A percentile compares a stretch with the other conserved stretches of the same genome.
These are phyloP conservation scores for Arthrobotrys pseudoclavata DNA, from an alignment of 2,329 filamentous ascomycete genomes.

Conservation along the genomic window DNA sequence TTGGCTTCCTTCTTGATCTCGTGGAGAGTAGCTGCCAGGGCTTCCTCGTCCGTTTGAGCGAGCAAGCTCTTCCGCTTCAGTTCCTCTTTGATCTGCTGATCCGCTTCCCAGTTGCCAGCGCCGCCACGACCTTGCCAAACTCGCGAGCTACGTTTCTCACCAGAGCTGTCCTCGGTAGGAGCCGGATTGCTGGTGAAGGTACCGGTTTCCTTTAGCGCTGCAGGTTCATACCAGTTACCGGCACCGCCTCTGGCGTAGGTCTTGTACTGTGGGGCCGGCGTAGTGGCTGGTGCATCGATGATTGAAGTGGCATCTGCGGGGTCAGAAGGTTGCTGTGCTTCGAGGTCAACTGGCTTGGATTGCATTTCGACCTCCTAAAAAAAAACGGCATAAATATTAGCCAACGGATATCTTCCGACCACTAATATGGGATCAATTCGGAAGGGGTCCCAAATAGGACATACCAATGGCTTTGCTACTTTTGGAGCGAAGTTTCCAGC, in stretches of 20 bases:
- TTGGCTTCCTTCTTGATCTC: conserved; percentile 49
- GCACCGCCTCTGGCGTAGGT: conserved; percentile 57
- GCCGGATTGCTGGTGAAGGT: conserved; percentile 37
- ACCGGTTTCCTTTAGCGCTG: conserved; percentile 52
- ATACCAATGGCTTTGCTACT: conserved; percentile 48
- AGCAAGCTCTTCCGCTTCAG: conserved; percentile 46
- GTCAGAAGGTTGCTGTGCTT: conserved; percentile 44
- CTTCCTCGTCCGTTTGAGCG: conserved; percentile 31
- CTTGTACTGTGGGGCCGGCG: conserved; percentile 47
- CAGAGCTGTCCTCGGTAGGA: conserved; percentile 15
- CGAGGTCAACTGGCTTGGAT: conserved; percentile 38
- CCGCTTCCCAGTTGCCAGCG: conserved; percentile 58
- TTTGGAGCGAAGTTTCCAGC: conserved; percentile 59
- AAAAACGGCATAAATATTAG: conserved; percentile 1
- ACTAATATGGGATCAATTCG: background rate
- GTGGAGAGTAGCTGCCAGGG: conserved; percentile 17
- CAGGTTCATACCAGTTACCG: conserved; percentile 58
- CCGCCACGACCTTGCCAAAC: conserved; percentile 59
- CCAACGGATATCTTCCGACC: background rate
- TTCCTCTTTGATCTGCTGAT: conserved; percentile 53
- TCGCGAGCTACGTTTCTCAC: conserved; percentile 52
- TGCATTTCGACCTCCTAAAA: conserved; percentile 57
- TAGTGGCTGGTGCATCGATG: conserved; percentile 26
- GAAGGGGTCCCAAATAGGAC: conserved; percentile 1
- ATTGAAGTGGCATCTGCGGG: conserved; percentile 41